Conservation (phyloP, 148 eudicot genomes). For the Arbutus unedo region DNA sequence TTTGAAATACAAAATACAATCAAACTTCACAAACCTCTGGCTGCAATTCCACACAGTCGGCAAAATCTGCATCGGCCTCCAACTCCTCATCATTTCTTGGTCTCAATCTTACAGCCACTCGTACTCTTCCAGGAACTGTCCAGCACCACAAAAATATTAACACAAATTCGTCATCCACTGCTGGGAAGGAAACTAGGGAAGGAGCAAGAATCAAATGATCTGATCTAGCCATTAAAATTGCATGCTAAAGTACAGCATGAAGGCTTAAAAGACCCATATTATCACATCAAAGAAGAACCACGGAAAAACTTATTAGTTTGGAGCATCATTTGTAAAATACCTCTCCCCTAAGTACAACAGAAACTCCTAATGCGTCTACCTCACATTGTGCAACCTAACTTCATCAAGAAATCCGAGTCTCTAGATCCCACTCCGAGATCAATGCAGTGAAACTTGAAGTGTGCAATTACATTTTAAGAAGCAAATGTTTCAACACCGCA, state of each 20-base stretch:
- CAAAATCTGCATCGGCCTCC: constrained; percentile 95
- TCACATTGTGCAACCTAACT: neutral
- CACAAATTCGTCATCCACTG: neutral
- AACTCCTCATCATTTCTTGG: constrained; percentile 89
- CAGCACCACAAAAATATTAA: constrained; percentile 3
- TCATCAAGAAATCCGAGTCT: neutral
- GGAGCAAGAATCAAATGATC: neutral
- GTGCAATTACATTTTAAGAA: neutral
- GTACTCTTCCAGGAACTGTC: constrained; percentile 78
- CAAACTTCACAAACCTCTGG: constrained; percentile 63
- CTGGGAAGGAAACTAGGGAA: neutral
- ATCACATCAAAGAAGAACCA: neutral
- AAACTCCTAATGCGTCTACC: neutral
- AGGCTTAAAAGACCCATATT: neutral
- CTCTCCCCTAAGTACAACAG: neutral
- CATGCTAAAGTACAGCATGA: neutral
- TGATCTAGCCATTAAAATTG: neutral
- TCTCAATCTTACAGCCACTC: constrained; percentile 92
- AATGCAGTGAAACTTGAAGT: neutral
- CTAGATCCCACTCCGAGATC: neutral
- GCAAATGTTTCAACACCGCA: neutral
- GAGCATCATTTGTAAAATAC: neutral
- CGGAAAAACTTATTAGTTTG: neutral
- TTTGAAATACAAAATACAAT: neutral
- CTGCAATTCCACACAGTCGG: constrained; percentile 91